These are phyloP conservation scores for Rhizodiscina lignyota DNA, from an alignment of 495 filamentous ascomycete genomes.

Conservation along the genomic window DNA sequence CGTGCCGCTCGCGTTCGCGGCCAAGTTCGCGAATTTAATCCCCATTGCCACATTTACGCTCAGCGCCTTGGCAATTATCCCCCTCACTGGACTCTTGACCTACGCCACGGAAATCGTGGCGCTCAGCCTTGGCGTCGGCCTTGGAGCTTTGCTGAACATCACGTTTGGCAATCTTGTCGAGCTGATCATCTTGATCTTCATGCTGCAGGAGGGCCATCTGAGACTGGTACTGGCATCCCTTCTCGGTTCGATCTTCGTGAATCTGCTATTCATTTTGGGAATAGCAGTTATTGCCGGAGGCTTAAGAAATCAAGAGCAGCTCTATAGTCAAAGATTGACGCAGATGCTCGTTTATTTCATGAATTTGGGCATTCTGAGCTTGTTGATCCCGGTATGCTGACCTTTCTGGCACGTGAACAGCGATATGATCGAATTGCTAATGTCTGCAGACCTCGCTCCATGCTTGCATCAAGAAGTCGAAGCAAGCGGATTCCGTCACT, in stretches of 20 bases:
- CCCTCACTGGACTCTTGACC: constrained; percentile 13
- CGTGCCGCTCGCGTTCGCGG: constrained; percentile 16
- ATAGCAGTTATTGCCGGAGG: no score
- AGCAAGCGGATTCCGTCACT: constrained; percentile 46
- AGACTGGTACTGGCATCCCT: no score
- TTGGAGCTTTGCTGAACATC: constrained; percentile 16
- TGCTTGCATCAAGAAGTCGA: constrained; percentile 53
- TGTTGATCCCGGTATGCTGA: constrained; percentile 45
- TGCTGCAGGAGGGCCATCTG: no score
- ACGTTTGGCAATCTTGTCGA: constrained; percentile 19
- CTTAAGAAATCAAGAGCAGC: no score
- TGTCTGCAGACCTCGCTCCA: constrained; percentile 60
- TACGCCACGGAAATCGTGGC: constrained; percentile 17
- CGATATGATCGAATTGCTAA: not conserved
- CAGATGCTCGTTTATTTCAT: constrained; percentile 90
- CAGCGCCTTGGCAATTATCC: constrained; percentile 17
- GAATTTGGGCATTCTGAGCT: constrained; percentile 72
- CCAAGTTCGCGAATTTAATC: constrained; percentile 5
- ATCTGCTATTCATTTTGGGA: no score
- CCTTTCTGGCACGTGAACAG: not conserved
- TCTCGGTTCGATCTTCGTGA: no score
- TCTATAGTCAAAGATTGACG: no score
- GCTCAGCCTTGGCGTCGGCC: constrained; percentile 10
- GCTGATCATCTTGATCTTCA: constrained; percentile 16
- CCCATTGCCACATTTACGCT: constrained; percentile 13